Conservation (phyloP, 164 flowering plant genomes). For the Chimonanthus salicifolius region DNA sequence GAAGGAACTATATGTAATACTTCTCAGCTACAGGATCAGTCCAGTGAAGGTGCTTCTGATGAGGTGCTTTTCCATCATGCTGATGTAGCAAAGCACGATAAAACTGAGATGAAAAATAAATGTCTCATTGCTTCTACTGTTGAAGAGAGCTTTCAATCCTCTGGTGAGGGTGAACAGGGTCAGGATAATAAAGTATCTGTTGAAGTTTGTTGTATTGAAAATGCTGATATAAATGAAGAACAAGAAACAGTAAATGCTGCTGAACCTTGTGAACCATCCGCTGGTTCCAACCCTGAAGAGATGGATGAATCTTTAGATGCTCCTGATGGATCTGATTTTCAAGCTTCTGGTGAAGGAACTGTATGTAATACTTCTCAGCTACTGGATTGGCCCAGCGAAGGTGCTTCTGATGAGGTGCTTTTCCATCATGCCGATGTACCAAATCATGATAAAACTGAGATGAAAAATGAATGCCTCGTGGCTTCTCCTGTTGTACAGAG, state of each 20-base stretch:
- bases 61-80: not conserved
- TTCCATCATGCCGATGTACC: not conserved
- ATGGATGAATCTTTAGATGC: not conserved
- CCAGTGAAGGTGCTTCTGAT: not conserved
- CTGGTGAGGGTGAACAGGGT: not conserved
- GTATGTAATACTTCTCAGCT: not conserved
- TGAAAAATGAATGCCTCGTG: not conserved
- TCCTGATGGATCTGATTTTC: not conserved
- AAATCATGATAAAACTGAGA: not conserved
- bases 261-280: not conserved
- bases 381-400: not conserved
- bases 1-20: not conserved
- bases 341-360: slow-evolving; percentile 1
- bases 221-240: not conserved
- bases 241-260: not conserved
- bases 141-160: not conserved
- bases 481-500: not conserved
- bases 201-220: too few relatives aligned
- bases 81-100: not conserved
- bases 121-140: not conserved
- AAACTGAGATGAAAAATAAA: not conserved
- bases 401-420: not conserved
- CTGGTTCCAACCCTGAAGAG: not conserved
- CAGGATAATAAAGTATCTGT: not conserved
- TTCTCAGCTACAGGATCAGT: not conserved